Conservation (phyloP, 768 basidiomycete genomes). For the Naematelia encephala region DNA sequence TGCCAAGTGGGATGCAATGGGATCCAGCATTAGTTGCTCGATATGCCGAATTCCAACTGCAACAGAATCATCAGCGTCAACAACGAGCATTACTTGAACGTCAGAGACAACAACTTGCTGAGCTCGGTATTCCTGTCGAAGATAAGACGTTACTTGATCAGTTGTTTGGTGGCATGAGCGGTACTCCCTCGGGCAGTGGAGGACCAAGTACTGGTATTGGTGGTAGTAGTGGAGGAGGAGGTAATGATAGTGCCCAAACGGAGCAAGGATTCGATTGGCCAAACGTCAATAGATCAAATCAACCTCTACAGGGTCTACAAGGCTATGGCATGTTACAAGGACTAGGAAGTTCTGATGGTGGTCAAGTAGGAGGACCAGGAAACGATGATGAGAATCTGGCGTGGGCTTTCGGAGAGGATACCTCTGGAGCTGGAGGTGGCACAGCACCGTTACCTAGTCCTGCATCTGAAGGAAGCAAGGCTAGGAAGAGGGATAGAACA, state of each 20-base stretch:
- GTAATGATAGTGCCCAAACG: background rate
- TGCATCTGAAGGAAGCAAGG: background rate
- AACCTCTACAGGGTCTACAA: background rate
- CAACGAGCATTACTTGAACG: slow-evolving; percentile 35
- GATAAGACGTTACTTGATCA: slow-evolving; percentile 37
- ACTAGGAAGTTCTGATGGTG: background rate
- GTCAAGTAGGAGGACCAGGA: no score
- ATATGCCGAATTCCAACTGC: slow-evolving; percentile 45
- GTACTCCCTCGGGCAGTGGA: background rate
- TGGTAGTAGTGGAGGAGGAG: background rate
- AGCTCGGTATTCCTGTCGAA: slow-evolving; percentile 38
- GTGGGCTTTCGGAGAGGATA: background rate
- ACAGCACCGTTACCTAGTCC: background rate
- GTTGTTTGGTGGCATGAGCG: slow-evolving; percentile 25
- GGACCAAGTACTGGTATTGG: background rate
- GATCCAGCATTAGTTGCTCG: slow-evolving; percentile 27
- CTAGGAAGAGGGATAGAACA: background rate
- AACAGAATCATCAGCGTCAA: slow-evolving; percentile 45
- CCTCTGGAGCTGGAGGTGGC: no score
- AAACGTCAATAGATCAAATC: background rate
- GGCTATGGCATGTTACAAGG: background rate
- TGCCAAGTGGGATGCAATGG: slow-evolving; percentile 20
- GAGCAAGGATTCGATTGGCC: background rate
- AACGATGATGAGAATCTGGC: background rate
- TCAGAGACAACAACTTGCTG: slow-evolving; percentile 38